A percentile compares a stretch with the other conserved stretches of the same genome.
Evolutionary conservation across 495 filamentous ascomycete genomes (phyloP).

Genomic region (Endocarpon pusillum): DNA sequence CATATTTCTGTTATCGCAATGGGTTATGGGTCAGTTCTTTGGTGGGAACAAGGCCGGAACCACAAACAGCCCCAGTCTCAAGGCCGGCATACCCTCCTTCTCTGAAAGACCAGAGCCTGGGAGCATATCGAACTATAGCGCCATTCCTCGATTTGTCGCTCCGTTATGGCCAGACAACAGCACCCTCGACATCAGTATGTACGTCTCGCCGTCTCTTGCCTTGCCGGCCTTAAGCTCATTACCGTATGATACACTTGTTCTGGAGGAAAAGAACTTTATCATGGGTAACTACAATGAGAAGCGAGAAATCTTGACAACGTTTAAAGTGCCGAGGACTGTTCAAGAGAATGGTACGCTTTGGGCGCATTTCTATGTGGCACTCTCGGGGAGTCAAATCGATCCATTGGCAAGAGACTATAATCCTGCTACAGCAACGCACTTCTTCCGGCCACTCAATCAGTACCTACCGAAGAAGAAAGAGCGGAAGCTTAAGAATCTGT

Average conservation of each 20-base stretch:
- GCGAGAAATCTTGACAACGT: slow-evolving; percentile 57
- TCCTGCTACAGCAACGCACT: slow-evolving; percentile 57
- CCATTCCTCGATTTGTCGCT: slow-evolving; percentile 56
- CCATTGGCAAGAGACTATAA: slow-evolving; percentile 57
- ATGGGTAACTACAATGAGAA: slow-evolving; percentile 67
- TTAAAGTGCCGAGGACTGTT: slow-evolving; percentile 59
- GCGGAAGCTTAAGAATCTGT: slow-evolving; percentile 74
- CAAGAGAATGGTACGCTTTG: slow-evolving; percentile 88
- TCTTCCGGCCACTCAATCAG: slow-evolving; percentile 69
- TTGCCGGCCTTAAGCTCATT: slow-evolving; percentile 46
- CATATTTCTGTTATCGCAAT: slow-evolving; percentile 54
- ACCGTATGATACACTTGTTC: slow-evolving; percentile 39
- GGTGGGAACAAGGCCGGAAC: slow-evolving; percentile 29
- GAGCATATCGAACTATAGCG: slow-evolving; percentile 48
- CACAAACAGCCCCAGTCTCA: slow-evolving; percentile 24
- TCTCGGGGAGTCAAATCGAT: slow-evolving; percentile 58
- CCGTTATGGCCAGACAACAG: slow-evolving; percentile 78
- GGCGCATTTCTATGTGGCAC: slow-evolving; percentile 78
- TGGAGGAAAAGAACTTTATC: slow-evolving; percentile 68
- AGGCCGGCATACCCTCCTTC: slow-evolving; percentile 46
- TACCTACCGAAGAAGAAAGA: slow-evolving; percentile 85
- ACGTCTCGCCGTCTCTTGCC: slow-evolving; percentile 57
- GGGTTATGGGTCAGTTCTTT: slow-evolving; percentile 39
- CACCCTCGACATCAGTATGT: slow-evolving; percentile 66
- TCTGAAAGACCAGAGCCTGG: slow-evolving; percentile 40